phyloP scores from a whole-genome alignment of 2,329 filamentous ascomycete genomes.

The Paecilomyces sp. region DNA sequence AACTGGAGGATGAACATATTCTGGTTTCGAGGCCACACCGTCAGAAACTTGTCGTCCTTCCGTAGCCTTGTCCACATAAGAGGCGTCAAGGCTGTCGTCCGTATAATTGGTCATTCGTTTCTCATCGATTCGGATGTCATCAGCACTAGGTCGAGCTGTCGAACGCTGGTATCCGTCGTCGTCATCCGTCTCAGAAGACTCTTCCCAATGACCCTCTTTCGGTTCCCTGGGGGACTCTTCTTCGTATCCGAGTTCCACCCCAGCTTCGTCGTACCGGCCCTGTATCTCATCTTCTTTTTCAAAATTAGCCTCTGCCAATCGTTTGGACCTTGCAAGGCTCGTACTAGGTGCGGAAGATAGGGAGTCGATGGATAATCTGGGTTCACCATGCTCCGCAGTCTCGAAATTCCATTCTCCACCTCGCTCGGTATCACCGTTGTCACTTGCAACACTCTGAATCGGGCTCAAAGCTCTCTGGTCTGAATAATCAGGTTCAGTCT shows the following conservation, averaged over 20 bases:
- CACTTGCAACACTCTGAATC: conserved; percentile 87
- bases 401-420: conserved; percentile 51
- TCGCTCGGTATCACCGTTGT: conserved; percentile 61
- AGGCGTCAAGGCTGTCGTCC: conserved; percentile 49
- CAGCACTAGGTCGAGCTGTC: conserved; percentile 41
- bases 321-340: conserved; percentile 48
- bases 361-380: conserved; percentile 50
- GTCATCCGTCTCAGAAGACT: conserved; percentile 18
- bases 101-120: conserved; percentile 43
- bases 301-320: conserved; percentile 46
- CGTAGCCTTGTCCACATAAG: conserved; percentile 52
- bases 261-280: conserved; percentile 30
- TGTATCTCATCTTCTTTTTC: conserved; percentile 45
- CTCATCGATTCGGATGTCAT: conserved; percentile 49
- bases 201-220: conserved; percentile 15
- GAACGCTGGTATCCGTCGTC: conserved; percentile 52
- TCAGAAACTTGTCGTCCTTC: conserved; percentile 65
- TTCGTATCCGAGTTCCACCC: conserved; percentile 32
- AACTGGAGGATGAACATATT: conserved; percentile 64
- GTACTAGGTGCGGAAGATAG: conserved; percentile 52
- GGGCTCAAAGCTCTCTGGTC: conserved; percentile 73
- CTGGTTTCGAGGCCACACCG: conserved; percentile 64
- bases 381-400: conserved; percentile 50
- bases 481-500: conserved; percentile 39
- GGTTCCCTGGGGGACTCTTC: conserved; percentile 19